Conservation (phyloP, 257 asterid species). For the Przewalskia tangutica region DNA sequence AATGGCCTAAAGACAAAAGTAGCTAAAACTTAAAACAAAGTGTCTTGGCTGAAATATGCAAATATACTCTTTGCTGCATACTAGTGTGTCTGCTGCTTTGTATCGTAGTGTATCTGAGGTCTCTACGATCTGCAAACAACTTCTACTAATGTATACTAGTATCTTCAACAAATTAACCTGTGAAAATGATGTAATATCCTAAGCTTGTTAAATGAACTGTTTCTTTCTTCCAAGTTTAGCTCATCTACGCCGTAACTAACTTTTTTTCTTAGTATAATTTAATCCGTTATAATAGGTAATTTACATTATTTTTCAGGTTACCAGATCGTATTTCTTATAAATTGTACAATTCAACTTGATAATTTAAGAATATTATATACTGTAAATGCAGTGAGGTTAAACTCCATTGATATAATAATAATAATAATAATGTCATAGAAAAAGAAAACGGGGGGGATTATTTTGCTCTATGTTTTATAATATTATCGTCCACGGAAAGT, state of each 20-base stretch:
- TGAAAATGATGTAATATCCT: constrained; percentile 44
- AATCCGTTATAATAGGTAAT: background rate
- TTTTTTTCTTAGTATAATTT: background rate
- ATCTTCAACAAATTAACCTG: too few relatives aligned
- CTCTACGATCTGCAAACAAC: too few relatives aligned
- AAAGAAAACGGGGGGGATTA: background rate
- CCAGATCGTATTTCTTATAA: background rate
- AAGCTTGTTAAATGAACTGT: constrained; percentile 41
- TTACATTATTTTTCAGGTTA: background rate
- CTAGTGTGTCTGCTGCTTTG: too few relatives aligned
- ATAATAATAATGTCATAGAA: background rate
- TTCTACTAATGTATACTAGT: too few relatives aligned
- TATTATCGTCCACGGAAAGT: constrained; percentile 3
- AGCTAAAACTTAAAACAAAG: too few relatives aligned
- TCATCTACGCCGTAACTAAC: background rate
- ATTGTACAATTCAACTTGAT: background rate
- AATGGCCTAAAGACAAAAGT: too few relatives aligned
- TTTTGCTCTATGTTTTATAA: background rate
- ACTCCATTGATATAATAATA: background rate
- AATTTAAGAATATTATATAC: background rate
- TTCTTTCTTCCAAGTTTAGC: constrained; percentile 25
- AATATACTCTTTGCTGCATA: too few relatives aligned
- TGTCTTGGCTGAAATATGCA: too few relatives aligned
- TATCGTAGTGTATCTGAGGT: too few relatives aligned
- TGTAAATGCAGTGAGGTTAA: background rate